Evolutionary conservation across 2,329 filamentous ascomycete genomes (phyloP).

Genomic region (Penicillium sp.): DNA sequence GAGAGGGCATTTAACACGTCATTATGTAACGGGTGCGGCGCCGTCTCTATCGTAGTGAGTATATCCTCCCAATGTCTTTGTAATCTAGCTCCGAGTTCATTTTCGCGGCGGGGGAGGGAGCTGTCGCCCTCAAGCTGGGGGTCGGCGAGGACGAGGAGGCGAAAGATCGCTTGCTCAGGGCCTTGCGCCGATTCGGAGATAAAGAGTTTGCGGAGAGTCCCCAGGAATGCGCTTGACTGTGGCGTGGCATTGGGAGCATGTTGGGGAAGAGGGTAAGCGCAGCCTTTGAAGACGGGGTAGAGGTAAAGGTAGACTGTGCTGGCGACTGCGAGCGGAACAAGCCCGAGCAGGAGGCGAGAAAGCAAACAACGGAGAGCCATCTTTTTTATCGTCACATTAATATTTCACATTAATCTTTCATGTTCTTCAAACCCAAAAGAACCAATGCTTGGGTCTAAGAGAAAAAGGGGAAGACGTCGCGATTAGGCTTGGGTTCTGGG

Average conservation of each 20-base stretch:
- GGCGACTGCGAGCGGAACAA: constrained; percentile 70
- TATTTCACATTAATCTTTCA: background rate
- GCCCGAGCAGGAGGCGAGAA: constrained; percentile 51
- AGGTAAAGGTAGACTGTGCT: constrained; percentile 82
- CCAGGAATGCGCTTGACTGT: constrained; percentile 32
- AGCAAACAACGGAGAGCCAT: constrained; percentile 48
- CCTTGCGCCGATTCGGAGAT: constrained; percentile 21
- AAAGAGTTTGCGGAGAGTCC: constrained; percentile 46
- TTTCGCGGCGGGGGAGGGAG: constrained; percentile 66
- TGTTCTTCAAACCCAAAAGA: background rate
- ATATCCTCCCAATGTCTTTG: constrained; percentile 40
- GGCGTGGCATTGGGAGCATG: constrained; percentile 10
- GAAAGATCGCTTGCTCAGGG: constrained; percentile 68
- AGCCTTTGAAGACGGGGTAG: constrained; percentile 80
- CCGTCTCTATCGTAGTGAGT: constrained; percentile 20
- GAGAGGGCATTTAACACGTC: constrained; percentile 30
- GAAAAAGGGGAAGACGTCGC: background rate
- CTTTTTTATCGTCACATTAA: background rate
- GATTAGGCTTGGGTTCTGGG: background rate
- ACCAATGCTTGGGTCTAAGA: background rate
- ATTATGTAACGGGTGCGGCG: constrained; percentile 21
- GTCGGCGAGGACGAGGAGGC: constrained; percentile 85
- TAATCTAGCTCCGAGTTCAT: constrained; percentile 50
- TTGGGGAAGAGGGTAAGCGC: constrained; percentile 71
- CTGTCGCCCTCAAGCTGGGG: constrained; percentile 93